Base-by-base conservation (phyloP, 2,329 filamentous ascomycete species). In the Fusarium coffeatum region DNA sequence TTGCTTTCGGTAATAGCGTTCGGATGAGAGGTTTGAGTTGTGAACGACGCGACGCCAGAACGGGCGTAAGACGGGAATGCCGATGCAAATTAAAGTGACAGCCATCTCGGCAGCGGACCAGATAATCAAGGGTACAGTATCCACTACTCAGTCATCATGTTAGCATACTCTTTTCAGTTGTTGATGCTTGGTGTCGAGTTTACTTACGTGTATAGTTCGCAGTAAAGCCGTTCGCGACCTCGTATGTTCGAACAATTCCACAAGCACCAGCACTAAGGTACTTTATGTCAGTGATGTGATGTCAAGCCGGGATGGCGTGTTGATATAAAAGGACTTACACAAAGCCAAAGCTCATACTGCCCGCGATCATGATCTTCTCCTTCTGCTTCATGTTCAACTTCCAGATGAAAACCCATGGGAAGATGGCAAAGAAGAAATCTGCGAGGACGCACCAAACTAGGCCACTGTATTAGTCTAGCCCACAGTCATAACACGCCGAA, bases 371-470 rank as follows among this genome's bases (percentile, higher is more conserved):
- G 8, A 83, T 74, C 70, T 83, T 83, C 37, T 84, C 82, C 13
- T 78, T 76, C 15, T 76, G 76, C 40, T 80, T 79, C 81, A 83
- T 83, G 40, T 80, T 79, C 11, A 83, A 62, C 2, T 77, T 76
- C 81, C 80, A 82, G 20, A 83, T 77, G 18, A 83, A 76, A 7
- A 81, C 72, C 81, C 82, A 84, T 0, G 82, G 82, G 15, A 83
- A 79, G 9, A 76, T 67, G 43, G 79, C 79, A 47, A 80, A 81
- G 65, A 79, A 78, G 45, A 82, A 80, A 58, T 82, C 80, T 43
- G 71, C 72, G 1, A 78, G 42, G 18, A 77, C 71, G 13, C 66
- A 72, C 46, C 60, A 72, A 6, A 64, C 71, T 74, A 7, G 8
- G 13, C 8, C 18, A 4, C 6, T 1, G 16, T 16, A 12, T 18